These are phyloP conservation scores for Phytophthora palmivora DNA, from an alignment of 352 stramenopile genomes.

Conservation along the genomic window DNA sequence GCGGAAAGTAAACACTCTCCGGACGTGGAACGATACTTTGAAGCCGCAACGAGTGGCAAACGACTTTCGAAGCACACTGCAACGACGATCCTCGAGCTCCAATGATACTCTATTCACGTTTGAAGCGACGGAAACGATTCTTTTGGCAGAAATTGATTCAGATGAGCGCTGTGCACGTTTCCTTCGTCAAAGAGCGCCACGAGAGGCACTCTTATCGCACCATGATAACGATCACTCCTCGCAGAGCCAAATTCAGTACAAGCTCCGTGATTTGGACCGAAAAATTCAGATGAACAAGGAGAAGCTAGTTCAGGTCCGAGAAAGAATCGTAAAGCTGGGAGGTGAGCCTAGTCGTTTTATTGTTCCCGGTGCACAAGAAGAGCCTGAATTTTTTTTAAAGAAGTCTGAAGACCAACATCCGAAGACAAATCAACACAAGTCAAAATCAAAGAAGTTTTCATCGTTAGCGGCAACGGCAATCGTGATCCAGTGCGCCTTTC, in stretches of 20 bases:
- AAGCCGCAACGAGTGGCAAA: conserved; percentile 1
- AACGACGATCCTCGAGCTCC: conserved; percentile 11
- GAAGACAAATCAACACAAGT: not conserved
- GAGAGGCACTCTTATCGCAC: not conserved
- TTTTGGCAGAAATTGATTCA: conserved; percentile 48
- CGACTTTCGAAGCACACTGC: not conserved
- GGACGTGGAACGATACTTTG: conserved; percentile 18
- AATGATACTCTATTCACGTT: conserved; percentile 37
- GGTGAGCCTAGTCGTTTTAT: conserved; percentile 6
- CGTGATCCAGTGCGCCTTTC: conserved; percentile 40
- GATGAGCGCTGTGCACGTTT: conserved; percentile 44
- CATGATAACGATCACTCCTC: not conserved
- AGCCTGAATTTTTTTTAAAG: too few species aligned
- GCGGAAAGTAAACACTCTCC: conserved; percentile 4
- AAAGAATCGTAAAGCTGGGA: conserved; percentile 36
- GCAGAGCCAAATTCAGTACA: conserved; percentile 35
- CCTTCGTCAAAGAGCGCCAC: conserved; percentile 31
- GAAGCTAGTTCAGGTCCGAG: conserved; percentile 30
- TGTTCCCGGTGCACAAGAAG: not conserved
- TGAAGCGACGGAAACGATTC: conserved; percentile 43
- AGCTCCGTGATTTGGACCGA: conserved; percentile 35
- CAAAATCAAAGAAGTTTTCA: not conserved
- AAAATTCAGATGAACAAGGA: conserved; percentile 54
- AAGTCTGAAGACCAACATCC: not conserved
- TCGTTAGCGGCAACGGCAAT: conserved; percentile 22